These are phyloP conservation scores for Macrotyloma uniflorum DNA, from an alignment of 306 rosid species.

Conservation along the genomic window DNA sequence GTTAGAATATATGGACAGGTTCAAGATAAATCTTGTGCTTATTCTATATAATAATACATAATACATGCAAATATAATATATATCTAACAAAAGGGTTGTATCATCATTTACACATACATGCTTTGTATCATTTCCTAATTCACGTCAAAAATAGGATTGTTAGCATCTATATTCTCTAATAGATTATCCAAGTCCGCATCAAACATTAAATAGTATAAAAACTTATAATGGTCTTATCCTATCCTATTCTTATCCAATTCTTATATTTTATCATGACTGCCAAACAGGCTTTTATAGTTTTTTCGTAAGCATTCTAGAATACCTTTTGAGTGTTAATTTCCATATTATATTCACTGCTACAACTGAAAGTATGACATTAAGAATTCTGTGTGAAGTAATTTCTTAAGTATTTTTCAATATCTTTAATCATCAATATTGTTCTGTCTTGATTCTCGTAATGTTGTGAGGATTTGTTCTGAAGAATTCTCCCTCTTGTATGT, in stretches of 20 bases:
- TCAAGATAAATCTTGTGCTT: not conserved
- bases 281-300: not conserved
- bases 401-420: conserved; percentile 15
- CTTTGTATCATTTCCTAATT: not conserved
- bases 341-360: conserved; percentile 3
- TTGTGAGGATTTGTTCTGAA: conserved; percentile 10
- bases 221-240: not conserved
- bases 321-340: conserved; percentile 1
- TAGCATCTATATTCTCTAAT: not conserved
- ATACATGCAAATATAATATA: not conserved
- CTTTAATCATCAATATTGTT: conserved; percentile 24
- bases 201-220: not conserved
- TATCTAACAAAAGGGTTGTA: not conserved
- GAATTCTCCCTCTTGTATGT: conserved; percentile 14
- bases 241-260: not conserved
- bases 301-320: conserved; percentile 19
- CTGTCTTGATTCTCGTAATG: conserved; percentile 13
- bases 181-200: not conserved
- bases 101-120: not conserved
- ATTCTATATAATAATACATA: not conserved
- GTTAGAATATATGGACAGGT: not conserved
- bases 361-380: conserved; percentile 19
- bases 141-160: not conserved
- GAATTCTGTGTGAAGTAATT: conserved; percentile 17
- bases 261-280: not conserved